phyloP scores from a whole-genome alignment of 805 yeast species.

The Kazachstania psychrophila region DNA sequence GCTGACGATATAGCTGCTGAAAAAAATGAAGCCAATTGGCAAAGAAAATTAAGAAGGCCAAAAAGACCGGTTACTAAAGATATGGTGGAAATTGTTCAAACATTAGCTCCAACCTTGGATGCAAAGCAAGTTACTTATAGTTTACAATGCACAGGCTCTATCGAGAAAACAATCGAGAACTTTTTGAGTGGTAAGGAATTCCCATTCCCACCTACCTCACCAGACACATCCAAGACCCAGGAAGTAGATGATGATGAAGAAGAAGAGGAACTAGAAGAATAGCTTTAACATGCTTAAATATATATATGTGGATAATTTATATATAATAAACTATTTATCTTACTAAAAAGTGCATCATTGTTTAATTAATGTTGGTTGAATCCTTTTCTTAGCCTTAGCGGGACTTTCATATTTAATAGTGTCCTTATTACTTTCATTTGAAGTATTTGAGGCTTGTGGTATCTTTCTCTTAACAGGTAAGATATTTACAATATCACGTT shows the following conservation, averaged over 20 bases:
- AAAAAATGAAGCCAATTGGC: background rate
- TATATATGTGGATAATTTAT: background rate
- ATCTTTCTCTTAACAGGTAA: conserved; percentile 16
- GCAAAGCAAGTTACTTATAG: conserved; percentile 65
- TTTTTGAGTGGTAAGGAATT: conserved; percentile 52
- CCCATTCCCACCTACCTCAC: conserved; percentile 43
- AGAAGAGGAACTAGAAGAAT: background rate
- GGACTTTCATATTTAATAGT: background rate
- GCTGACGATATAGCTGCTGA: conserved; percentile 1
- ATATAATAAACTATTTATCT: background rate
- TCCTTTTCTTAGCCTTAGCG: conserved; percentile 13
- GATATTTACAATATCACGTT: conserved; percentile 12
- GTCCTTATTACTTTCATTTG: background rate
- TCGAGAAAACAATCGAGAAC: conserved; percentile 66
- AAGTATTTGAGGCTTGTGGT: background rate
- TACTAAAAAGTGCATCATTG: background rate
- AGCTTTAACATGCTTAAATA: background rate
- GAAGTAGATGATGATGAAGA: background rate
- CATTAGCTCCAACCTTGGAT: conserved; percentile 67
- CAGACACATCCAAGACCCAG: background rate
- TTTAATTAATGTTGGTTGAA: conserved; percentile 16
- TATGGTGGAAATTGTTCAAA: conserved; percentile 81
- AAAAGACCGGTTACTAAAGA: conserved; percentile 48
- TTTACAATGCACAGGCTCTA: conserved; percentile 67
- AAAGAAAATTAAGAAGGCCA: conserved; percentile 2